These are phyloP conservation scores for Mucor mucedo DNA, from an alignment of 371 early-diverging fungal species.

Conservation along the genomic window DNA sequence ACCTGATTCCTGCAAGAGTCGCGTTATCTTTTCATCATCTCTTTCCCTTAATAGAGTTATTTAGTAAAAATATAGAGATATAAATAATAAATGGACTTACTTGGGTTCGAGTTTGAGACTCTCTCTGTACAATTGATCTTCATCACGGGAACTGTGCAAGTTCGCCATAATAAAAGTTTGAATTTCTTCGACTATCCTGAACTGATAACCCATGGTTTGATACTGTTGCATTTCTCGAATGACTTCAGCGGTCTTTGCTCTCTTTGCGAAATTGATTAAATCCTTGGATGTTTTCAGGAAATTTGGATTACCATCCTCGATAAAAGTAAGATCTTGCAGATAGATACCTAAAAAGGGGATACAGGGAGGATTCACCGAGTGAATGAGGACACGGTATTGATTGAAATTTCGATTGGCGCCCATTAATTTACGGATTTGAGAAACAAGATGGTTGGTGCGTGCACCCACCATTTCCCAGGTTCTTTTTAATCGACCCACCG, in stretches of 20 bases:
- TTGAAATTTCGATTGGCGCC: constrained; percentile 83
- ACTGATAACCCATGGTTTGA: constrained; percentile 82
- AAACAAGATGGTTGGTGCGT: constrained; percentile 44
- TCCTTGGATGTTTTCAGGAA: constrained; percentile 58
- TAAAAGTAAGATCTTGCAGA: constrained; percentile 92
- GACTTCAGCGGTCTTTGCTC: constrained; percentile 87
- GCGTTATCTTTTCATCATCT: constrained; percentile 89
- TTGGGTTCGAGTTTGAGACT: constrained; percentile 85
- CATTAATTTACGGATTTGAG: constrained; percentile 72
- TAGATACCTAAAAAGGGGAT: constrained; percentile 94
- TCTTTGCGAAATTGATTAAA: constrained; percentile 93
- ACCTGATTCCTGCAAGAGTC: constrained; percentile 85
- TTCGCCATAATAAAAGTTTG: constrained; percentile 73
- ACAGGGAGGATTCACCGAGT: constrained; percentile 89
- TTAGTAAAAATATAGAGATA: neutral
- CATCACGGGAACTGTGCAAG: constrained; percentile 57
- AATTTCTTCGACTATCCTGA: constrained; percentile 83
- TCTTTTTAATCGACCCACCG: constrained; percentile 86
- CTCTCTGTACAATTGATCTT: constrained; percentile 73
- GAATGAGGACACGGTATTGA: constrained; percentile 86
- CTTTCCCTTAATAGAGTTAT: constrained; percentile 61
- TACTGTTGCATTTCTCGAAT: constrained; percentile 94
- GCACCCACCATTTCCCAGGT: constrained; percentile 76
- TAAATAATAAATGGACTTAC: constrained; percentile 30
- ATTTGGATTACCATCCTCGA: constrained; percentile 92